A percentile compares a stretch with the other conserved stretches of the same genome.
Evolutionary conservation across 441 rosid genomes (phyloP).

Genomic region (Pelargonium exstipulatum): DNA sequence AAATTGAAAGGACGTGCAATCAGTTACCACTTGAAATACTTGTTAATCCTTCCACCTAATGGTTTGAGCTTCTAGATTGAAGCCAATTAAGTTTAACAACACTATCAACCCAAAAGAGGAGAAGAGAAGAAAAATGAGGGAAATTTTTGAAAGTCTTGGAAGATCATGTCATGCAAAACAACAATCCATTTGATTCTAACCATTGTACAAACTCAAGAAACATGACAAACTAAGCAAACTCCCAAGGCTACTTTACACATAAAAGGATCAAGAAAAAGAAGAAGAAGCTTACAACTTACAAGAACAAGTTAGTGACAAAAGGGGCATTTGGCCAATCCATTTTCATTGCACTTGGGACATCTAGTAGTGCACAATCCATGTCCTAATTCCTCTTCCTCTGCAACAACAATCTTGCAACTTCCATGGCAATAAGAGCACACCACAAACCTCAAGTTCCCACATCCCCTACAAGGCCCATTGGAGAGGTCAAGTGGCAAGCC

Average conservation of each 20-base stretch:
- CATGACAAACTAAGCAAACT: not conserved
- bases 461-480: conserved; percentile 38
- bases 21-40: no score
- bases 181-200: not conserved
- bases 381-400: conserved; percentile 15
- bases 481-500: conserved; percentile 33
- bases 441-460: conserved; percentile 48
- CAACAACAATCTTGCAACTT: conserved; percentile 38
- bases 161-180: not conserved
- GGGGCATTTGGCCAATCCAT: conserved; percentile 52
- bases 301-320: conserved; percentile 19
- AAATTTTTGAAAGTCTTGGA: not conserved
- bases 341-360: conserved; percentile 56
- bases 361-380: conserved; percentile 23
- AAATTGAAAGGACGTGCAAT: no score
- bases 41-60: no score
- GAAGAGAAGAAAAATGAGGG: not conserved
- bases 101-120: not conserved
- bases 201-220: not conserved
- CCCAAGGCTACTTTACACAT: no score
- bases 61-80: no score
- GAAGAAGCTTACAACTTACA: no score
- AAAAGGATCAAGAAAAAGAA: no score
- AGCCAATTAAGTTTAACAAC: not conserved
- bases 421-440: conserved; percentile 50